Conservation (phyloP, 1,139 yeast species). For the Hansenula lynferdii region DNA sequence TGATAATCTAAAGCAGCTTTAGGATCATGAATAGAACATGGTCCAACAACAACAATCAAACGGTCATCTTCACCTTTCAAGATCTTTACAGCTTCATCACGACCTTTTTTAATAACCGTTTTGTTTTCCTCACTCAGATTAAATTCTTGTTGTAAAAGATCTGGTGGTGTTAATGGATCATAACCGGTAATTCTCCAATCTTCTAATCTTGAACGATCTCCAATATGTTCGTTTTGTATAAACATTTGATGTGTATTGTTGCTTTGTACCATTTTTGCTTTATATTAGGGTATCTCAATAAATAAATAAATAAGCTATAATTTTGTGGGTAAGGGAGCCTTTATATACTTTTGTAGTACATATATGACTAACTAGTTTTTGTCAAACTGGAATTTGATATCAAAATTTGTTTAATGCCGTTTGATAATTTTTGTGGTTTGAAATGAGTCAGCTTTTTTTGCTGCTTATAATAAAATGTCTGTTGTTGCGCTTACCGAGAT, state of each 20-base stretch:
- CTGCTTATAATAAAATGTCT: too few species aligned
- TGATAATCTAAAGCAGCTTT: slow-evolving; percentile 90
- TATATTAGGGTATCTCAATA: too few species aligned
- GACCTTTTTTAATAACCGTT: slow-evolving; percentile 63
- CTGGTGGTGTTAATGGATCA: slow-evolving; percentile 95
- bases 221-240: slow-evolving; percentile 75
- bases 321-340: too few species aligned
- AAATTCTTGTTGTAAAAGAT: slow-evolving; percentile 83
- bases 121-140: slow-evolving; percentile 63
- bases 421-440: too few species aligned
- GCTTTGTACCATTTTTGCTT: neutral
- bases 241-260: slow-evolving; percentile 48
- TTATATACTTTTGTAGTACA: too few species aligned
- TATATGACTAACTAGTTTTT: too few species aligned
- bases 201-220: slow-evolving; percentile 77
- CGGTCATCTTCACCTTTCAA: slow-evolving; percentile 78
- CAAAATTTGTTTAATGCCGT: too few species aligned
- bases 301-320: too few species aligned
- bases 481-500: too few species aligned
- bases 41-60: slow-evolving; percentile 81
- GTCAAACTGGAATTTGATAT: too few species aligned
- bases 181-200: slow-evolving; percentile 95
- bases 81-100: slow-evolving; percentile 69
- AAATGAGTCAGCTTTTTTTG: too few species aligned
- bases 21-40: slow-evolving; percentile 96